Percentiles rank a stretch among this genome's conserved stretches.
phyloP scores from a whole-genome alignment of 2,329 filamentous ascomycete species.

The Alternaria burnsii region DNA sequence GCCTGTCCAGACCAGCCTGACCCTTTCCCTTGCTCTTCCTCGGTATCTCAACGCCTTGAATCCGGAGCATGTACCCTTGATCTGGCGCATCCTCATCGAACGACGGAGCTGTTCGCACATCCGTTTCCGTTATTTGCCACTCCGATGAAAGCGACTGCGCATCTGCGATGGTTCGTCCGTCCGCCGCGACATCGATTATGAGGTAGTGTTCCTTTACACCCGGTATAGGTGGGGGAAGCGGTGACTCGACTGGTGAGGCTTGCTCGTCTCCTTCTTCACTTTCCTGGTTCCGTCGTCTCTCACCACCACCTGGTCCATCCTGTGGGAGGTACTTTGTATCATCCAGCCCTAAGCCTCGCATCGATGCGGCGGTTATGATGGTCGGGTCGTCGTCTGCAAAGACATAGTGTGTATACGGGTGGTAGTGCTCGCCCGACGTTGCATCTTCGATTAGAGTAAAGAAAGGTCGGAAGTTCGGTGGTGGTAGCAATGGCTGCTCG shows the following conservation, averaged over 20 bases:
- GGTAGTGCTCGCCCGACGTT: slow-evolving; percentile 75
- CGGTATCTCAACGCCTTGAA: slow-evolving; percentile 63
- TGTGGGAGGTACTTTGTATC: slow-evolving; percentile 52
- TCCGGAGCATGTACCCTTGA: slow-evolving; percentile 66
- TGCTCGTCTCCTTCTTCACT: slow-evolving; percentile 36
- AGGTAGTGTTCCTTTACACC: slow-evolving; percentile 64
- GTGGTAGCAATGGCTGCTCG: slow-evolving; percentile 50
- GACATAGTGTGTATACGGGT: slow-evolving; percentile 89
- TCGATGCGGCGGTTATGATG: slow-evolving; percentile 71
- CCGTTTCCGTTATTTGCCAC: slow-evolving; percentile 71
- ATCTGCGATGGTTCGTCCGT: slow-evolving; percentile 65
- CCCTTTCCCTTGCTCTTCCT: slow-evolving; percentile 42
- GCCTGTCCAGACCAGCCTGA: slow-evolving; percentile 35
- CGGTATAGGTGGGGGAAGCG: slow-evolving; percentile 58
- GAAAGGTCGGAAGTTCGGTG: slow-evolving; percentile 74
- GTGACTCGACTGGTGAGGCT: slow-evolving; percentile 43
- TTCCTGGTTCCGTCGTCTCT: slow-evolving; percentile 22
- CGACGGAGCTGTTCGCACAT: slow-evolving; percentile 67
- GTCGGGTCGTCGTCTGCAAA: slow-evolving; percentile 92
- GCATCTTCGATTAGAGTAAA: slow-evolving; percentile 85
- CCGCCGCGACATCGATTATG: slow-evolving; percentile 61
- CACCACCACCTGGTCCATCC: slow-evolving; percentile 29
- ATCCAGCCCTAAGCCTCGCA: slow-evolving; percentile 62
- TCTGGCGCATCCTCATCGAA: slow-evolving; percentile 61
- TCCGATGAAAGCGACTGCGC: slow-evolving; percentile 76